Base-by-base conservation (phyloP, 352 stramenopile species). In the Bremia lactucae region DNA sequence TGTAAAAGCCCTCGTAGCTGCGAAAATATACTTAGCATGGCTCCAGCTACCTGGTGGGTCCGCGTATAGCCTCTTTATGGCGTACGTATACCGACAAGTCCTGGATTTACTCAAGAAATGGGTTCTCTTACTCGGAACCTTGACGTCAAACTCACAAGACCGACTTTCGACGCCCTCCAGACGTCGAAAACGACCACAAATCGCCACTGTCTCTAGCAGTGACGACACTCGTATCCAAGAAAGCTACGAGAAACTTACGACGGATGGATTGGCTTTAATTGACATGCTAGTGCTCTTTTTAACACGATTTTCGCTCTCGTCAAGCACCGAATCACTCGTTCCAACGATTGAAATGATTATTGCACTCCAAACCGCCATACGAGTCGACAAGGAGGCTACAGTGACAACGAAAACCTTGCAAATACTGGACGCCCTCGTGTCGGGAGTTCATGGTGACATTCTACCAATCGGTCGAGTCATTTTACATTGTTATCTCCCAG, bases 11-110 rank as follows among this genome's bases (percentile, higher is more conserved):
- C 45, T 90, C 3, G 52, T 86, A 21, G 81, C 76, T 5, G 59
- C 73, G 8, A 88, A 86, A 40, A 47, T 83, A 3, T 94, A 94
- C 31, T 43, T 94, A 5, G 56, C 53, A 24, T 94, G 81, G 81
- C 50, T 94, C 11, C 78, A 89, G 48, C 38, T 91, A 21, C 81
- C 78, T 5, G 78, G 79, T n/a, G 77, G 76, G 0, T 74, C 78
- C 0, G 79, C 81, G 1, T 89, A 91, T 36, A 75, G 81, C 0
- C 39, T 94, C 2, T 94, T 91, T 52, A 89, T 91, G 71, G 60
- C 81, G 9, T 90, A 81, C 33, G 70, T 91, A 29, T 94, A 89
- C 40, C 72, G 77, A 4, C 73, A 89, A 44, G 71, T 87, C 39
- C 42, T 94, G 25, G 75, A 87, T 31, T 59, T 82, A 7, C 52